phyloP scores from a whole-genome alignment of 495 filamentous ascomycete species.

The Collariella sp. region DNA sequence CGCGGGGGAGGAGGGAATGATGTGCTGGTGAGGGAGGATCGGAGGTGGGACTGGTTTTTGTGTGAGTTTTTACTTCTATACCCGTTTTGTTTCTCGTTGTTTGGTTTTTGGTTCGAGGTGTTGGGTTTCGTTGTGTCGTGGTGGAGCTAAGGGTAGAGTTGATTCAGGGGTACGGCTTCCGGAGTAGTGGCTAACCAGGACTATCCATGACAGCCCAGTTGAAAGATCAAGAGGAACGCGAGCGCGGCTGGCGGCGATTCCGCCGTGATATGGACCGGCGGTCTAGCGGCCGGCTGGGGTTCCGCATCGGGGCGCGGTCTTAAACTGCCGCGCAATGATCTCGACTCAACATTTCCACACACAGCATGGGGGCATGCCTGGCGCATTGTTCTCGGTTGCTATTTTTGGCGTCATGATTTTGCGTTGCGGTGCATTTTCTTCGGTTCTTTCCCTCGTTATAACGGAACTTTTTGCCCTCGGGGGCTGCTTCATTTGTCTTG shows the following conservation, averaged over 20 bases:
- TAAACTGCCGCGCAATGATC: too few relatives aligned
- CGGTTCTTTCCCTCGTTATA: not conserved
- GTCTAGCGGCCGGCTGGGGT: conserved; percentile 21
- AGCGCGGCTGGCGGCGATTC: conserved; percentile 40
- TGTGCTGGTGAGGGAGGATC: conserved; percentile 37
- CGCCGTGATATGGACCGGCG: conserved; percentile 25
- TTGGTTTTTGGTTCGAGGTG: not conserved
- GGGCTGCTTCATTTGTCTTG: not conserved
- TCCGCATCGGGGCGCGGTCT: conserved; percentile 26
- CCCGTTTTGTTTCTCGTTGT: not conserved
- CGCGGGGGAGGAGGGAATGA: conserved; percentile 38
- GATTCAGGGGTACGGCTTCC: not conserved
- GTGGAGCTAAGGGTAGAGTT: too few relatives aligned
- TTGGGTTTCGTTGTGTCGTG: too few relatives aligned
- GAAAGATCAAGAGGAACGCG: conserved; percentile 38
- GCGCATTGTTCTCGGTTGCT: not conserved
- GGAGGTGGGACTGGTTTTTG: conserved; percentile 43
- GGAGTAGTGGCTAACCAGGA: not conserved
- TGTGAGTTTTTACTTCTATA: conserved; percentile 21
- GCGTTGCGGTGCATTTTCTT: not conserved
- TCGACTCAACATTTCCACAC: too few relatives aligned
- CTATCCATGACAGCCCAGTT: conserved; percentile 31
- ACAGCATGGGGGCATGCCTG: not conserved
- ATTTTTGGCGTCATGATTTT: too few relatives aligned
- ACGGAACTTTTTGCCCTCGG: not conserved